Percentiles rank a stretch among this genome's conserved stretches.
phyloP scores from a whole-genome alignment of 176 grass and related monocot species.

The Avena insularis region DNA sequence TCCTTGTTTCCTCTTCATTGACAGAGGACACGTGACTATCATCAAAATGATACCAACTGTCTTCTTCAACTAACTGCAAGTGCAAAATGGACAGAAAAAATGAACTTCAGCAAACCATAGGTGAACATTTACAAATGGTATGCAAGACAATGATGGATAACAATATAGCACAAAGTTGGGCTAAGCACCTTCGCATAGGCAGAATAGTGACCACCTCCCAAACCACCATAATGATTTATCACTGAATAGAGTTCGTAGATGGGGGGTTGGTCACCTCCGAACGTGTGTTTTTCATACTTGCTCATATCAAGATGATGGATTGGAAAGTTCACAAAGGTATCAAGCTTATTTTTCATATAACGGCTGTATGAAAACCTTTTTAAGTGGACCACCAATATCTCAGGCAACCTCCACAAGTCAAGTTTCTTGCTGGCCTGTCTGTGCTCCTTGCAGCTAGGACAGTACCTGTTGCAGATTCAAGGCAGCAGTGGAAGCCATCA shows the following conservation, averaged over 20 bases:
- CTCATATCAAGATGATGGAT: conserved; percentile 85
- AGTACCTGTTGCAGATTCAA: conserved; percentile 67
- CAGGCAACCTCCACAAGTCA: conserved; percentile 95
- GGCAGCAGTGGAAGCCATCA: conserved; percentile 21
- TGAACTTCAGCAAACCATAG: conserved; percentile 25
- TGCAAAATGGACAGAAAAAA: conserved; percentile 17
- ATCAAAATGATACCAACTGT: conserved; percentile 97
- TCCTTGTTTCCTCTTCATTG: conserved; percentile 78
- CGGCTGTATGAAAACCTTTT: conserved; percentile 99
- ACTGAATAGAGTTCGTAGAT: conserved; percentile 94
- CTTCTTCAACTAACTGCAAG: conserved; percentile 75
- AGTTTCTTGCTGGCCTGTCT: conserved; percentile 98
- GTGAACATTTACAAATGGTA: neutral
- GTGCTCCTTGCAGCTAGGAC: conserved; percentile 95
- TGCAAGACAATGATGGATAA: neutral
- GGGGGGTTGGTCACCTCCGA: neutral
- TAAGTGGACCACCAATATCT: conserved; percentile 95
- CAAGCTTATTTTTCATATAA: conserved; percentile 95
- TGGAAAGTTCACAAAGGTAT: conserved; percentile 95
- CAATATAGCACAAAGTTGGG: neutral
- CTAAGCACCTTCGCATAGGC: conserved; percentile 84
- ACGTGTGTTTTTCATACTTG: conserved; percentile 61
- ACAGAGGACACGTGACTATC: conserved; percentile 88
- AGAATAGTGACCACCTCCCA: conserved; percentile 97
- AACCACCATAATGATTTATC: conserved; percentile 93